These are phyloP conservation scores for Pestalotiopsis sp. DNA, from an alignment of 2,329 filamentous ascomycete genomes.

Conservation along the genomic window DNA sequence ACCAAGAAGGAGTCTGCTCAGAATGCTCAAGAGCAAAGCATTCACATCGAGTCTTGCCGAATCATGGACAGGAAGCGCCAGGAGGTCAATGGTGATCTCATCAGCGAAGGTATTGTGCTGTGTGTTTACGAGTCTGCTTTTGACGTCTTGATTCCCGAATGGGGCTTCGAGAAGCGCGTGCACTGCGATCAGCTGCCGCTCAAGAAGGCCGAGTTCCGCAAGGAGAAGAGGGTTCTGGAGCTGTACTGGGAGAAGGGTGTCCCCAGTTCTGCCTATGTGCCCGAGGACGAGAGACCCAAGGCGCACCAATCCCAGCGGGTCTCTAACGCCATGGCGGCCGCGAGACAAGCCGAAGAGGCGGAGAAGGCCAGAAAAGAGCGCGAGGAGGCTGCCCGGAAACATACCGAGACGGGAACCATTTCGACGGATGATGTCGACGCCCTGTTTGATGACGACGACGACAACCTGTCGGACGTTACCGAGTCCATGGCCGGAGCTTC, in stretches of 20 bases:
- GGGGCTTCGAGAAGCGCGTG: conserved; percentile 98
- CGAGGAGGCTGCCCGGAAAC: conserved; percentile 88
- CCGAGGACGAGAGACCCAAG: conserved; percentile 94
- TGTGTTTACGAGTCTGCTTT: conserved; percentile 99
- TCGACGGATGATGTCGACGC: conserved; percentile 91
- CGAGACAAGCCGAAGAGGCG: conserved; percentile 79
- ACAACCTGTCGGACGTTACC: conserved; percentile 84
- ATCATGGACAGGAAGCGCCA: conserved; percentile 91
- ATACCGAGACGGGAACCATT: conserved; percentile 93
- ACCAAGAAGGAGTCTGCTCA: conserved; percentile 99
- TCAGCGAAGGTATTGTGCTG: conserved; percentile 93
- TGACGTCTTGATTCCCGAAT: conserved; percentile 96
- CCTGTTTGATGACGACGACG: conserved; percentile 92
- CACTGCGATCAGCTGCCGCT: conserved; percentile 97
- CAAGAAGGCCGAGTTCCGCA: conserved; percentile 99
- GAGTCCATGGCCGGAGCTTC: conserved; percentile 91
- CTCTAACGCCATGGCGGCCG: conserved; percentile 74
- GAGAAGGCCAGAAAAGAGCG: conserved; percentile 81
- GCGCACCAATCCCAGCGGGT: conserved; percentile 73
- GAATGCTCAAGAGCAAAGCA: conserved; percentile 96
- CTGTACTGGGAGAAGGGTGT: conserved; percentile 99
- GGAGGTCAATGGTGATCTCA: conserved; percentile 85
- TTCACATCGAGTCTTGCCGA: conserved; percentile 96
- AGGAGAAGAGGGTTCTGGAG: conserved; percentile 91
- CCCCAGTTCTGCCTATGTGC: conserved; percentile 91